phyloP scores from a whole-genome alignment of 495 filamentous ascomycete genomes.

The Immersiella caudata region DNA sequence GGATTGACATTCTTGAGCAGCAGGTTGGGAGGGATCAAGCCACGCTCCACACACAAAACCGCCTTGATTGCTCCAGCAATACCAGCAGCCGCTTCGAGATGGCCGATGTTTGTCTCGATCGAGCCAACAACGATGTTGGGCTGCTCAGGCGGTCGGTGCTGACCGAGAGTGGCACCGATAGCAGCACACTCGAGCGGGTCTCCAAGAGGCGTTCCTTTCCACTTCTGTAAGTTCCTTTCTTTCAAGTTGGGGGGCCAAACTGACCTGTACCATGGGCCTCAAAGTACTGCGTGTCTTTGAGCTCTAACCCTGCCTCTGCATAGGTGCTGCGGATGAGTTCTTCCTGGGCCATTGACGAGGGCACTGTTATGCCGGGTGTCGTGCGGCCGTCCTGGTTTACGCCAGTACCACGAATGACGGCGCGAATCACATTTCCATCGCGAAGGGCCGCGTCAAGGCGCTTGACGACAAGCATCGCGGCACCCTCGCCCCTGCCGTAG shows the following conservation, averaged over 20 bases:
- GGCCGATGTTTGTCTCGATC: conserved; percentile 60
- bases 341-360: conserved; percentile 53
- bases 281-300: conserved; percentile 44
- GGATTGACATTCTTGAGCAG: conserved; percentile 36
- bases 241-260: too few relatives aligned
- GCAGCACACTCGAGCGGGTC: conserved; percentile 52
- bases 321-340: conserved; percentile 53
- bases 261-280: conserved; percentile 55
- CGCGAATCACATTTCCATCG: conserved; percentile 57
- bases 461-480: conserved; percentile 58
- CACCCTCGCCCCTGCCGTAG: conserved; percentile 63
- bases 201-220: conserved; percentile 43
- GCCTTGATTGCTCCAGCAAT: conserved; percentile 55
- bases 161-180: conserved; percentile 26
- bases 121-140: conserved; percentile 40
- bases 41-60: conserved; percentile 50
- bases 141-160: neutral
- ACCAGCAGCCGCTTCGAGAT: conserved; percentile 52
- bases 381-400: conserved; percentile 59
- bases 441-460: conserved; percentile 48
- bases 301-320: conserved; percentile 35
- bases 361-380: conserved; percentile 51
- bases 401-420: conserved; percentile 57
- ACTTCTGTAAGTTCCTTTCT: too few relatives aligned
- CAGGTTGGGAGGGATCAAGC: conserved; percentile 40